Evolutionary conservation across 176 grass and related monocot genomes (phyloP).

Genomic region (Oryza coarctata): DNA sequence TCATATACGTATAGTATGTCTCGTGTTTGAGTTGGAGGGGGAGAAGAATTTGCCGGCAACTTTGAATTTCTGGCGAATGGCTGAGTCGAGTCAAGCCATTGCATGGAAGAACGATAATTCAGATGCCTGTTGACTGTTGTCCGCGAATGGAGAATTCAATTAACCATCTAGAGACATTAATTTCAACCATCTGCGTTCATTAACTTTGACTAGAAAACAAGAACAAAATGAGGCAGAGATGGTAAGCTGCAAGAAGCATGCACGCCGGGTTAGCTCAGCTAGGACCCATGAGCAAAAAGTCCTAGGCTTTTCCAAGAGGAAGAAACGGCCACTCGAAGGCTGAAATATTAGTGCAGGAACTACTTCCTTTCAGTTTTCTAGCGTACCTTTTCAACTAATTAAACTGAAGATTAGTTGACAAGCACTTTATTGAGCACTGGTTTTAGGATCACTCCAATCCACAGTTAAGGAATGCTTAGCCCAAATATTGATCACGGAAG

Average conservation of each 20-base stretch:
- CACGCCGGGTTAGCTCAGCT: slow-evolving; percentile 4
- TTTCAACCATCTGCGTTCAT: not conserved
- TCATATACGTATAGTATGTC: slow-evolving; percentile 15
- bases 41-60: not conserved
- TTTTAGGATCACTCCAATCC: not conserved
- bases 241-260: slow-evolving; percentile 12
- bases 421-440: slow-evolving; percentile 6
- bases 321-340: not conserved
- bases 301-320: not conserved
- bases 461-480: not conserved
- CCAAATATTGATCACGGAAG: not conserved
- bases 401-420: not conserved
- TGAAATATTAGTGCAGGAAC: not conserved
- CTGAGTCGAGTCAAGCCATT: not conserved
- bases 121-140: not conserved
- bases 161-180: not conserved
- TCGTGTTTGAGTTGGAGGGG: slow-evolving; percentile 5
- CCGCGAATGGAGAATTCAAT: not conserved
- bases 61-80: not conserved
- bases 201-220: not conserved
- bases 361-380: not conserved
- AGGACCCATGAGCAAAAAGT: not conserved
- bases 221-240: not conserved
- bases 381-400: slow-evolving; percentile 1
- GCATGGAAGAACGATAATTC: not conserved